Conservation (phyloP, 495 filamentous ascomycete species). For the Xylona heveae region DNA sequence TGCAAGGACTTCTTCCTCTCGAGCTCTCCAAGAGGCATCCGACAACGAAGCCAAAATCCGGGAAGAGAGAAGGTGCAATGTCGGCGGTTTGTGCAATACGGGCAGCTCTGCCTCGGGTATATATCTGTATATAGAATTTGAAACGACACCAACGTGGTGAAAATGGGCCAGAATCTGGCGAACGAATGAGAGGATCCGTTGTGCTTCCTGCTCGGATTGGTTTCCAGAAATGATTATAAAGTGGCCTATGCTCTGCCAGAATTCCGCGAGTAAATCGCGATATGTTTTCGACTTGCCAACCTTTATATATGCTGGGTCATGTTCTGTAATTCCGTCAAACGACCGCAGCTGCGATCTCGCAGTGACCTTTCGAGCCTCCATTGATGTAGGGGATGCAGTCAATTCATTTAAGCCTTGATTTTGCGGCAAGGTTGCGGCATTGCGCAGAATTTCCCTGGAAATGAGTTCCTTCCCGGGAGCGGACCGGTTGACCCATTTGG, state of each 20-base stretch:
- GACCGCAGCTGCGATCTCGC: too few relatives aligned
- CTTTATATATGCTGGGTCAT: too few relatives aligned
- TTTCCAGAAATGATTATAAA: constrained; percentile 32
- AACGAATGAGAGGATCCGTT: constrained; percentile 31
- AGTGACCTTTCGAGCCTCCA: too few relatives aligned
- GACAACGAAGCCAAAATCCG: constrained; percentile 38
- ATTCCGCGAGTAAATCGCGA: constrained; percentile 17
- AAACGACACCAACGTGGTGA: constrained; percentile 33
- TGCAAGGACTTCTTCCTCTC: constrained; percentile 21
- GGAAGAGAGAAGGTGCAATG: constrained; percentile 30
- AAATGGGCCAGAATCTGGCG: constrained; percentile 35
- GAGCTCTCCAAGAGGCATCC: constrained; percentile 36
- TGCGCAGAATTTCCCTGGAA: too few relatives aligned
- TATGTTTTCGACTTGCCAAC: too few relatives aligned
- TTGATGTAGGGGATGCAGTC: too few relatives aligned
- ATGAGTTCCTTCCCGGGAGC: too few relatives aligned
- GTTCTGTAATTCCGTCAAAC: too few relatives aligned
- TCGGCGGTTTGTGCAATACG: constrained; percentile 28
- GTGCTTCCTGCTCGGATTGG: constrained; percentile 15
- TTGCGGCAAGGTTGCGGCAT: too few relatives aligned
- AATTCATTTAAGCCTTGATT: too few relatives aligned
- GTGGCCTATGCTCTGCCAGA: constrained; percentile 29
- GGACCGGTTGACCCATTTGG: too few relatives aligned
- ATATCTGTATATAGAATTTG: constrained; percentile 36
- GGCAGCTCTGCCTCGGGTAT: constrained; percentile 8